Conservation (phyloP, 1,139 yeast species). For the Torulaspora globosa region DNA sequence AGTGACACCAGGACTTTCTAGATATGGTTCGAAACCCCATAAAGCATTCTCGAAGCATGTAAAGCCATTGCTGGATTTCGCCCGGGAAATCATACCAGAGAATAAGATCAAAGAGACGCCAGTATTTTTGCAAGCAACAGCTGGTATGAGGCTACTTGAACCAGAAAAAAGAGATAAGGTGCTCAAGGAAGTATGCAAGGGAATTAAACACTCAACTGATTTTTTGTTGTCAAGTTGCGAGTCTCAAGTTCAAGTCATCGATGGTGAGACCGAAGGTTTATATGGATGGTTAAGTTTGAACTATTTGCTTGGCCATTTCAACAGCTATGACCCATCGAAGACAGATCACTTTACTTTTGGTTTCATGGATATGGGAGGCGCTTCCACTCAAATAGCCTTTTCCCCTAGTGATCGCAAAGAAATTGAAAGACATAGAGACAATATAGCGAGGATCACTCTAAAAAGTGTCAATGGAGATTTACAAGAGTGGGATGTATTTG, state of each 20-base stretch:
- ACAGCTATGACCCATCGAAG: slow-evolving; percentile 41
- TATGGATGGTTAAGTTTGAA: slow-evolving; percentile 80
- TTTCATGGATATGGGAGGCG: slow-evolving; percentile 91
- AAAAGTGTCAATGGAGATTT: slow-evolving; percentile 57
- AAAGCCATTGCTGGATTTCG: slow-evolving; percentile 51
- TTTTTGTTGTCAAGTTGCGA: slow-evolving; percentile 54
- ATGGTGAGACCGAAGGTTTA: slow-evolving; percentile 75
- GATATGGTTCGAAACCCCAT: slow-evolving; percentile 47
- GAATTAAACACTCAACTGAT: slow-evolving; percentile 46
- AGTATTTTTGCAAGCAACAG: slow-evolving; percentile 70
- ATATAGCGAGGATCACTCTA: slow-evolving; percentile 53
- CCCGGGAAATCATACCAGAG: slow-evolving; percentile 55
- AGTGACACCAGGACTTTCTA: slow-evolving; percentile 67
- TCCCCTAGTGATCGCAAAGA: slow-evolving; percentile 57
- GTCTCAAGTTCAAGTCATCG: slow-evolving; percentile 65
- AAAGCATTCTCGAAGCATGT: slow-evolving; percentile 61
- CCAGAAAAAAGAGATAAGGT: slow-evolving; percentile 45
- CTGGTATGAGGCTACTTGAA: slow-evolving; percentile 72
- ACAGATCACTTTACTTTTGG: slow-evolving; percentile 56
- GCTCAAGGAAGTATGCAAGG: slow-evolving; percentile 49
- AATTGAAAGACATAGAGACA: slow-evolving; percentile 55
- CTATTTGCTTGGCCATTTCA: slow-evolving; percentile 56
- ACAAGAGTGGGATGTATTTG: slow-evolving; percentile 69
- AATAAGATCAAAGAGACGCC: slow-evolving; percentile 57
- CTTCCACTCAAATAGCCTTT: slow-evolving; percentile 77